phyloP scores from a whole-genome alignment of 2,329 filamentous ascomycete genomes.

The Hypoxylon sp. region DNA sequence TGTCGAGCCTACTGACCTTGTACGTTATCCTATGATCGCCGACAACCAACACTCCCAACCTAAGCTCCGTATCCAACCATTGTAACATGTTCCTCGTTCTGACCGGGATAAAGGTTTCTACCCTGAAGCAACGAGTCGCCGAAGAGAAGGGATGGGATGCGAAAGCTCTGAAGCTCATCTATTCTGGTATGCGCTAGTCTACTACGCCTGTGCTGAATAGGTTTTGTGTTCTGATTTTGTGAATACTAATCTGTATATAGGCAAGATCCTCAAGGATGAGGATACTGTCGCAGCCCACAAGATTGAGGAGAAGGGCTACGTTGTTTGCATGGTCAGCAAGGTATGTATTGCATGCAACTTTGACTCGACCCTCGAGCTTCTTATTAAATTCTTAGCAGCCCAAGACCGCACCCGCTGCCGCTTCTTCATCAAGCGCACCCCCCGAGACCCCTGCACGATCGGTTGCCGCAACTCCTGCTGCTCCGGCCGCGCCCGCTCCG shows the following conservation, averaged over 20 bases:
- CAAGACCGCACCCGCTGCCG: slow-evolving; percentile 73
- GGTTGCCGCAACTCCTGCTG: slow-evolving; percentile 65
- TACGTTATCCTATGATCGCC: slow-evolving; percentile 66
- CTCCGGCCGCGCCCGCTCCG: slow-evolving; percentile 66
- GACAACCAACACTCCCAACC: slow-evolving; percentile 32
- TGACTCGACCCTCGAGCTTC: slow-evolving; percentile 9
- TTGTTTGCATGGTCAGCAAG: slow-evolving; percentile 99
- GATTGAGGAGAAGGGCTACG: slow-evolving; percentile 99
- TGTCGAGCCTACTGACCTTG: slow-evolving; percentile 91
- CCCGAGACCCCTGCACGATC: slow-evolving; percentile 74
- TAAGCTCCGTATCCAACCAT: slow-evolving; percentile 14
- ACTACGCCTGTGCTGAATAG: slow-evolving; percentile 14
- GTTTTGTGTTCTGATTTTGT: neutral
- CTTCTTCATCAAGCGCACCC: slow-evolving; percentile 73
- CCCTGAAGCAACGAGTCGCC: slow-evolving; percentile 93
- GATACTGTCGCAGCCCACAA: slow-evolving; percentile 97
- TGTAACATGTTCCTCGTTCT: slow-evolving; percentile 35
- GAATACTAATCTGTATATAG: slow-evolving; percentile 64
- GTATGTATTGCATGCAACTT: slow-evolving; percentile 63
- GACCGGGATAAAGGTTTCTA: slow-evolving; percentile 75
- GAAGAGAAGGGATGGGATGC: slow-evolving; percentile 95
- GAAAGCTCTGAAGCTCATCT: slow-evolving; percentile 94
- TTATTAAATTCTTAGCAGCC: slow-evolving; percentile 65
- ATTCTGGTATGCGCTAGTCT: slow-evolving; percentile 80
- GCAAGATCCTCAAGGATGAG: slow-evolving; percentile 98